Evolutionary conservation across 2,329 filamentous ascomycete genomes (phyloP).

Genomic region (Phaeosphaeria sp.): DNA sequence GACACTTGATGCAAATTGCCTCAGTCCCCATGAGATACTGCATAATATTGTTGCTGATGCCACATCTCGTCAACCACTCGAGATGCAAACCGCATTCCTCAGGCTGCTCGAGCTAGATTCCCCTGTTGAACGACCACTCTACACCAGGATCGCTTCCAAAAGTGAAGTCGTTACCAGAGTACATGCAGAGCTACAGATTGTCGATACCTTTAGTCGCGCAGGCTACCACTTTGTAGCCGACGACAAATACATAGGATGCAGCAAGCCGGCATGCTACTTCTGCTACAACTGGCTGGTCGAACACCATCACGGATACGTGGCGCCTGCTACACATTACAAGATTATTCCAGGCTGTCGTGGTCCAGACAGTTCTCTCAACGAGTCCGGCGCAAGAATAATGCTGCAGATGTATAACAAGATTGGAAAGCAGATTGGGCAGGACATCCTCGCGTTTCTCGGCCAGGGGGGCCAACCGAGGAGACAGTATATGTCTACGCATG

Average conservation of each 20-base stretch:
- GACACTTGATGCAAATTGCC: background rate
- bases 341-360: background rate
- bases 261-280: background rate
- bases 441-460: background rate
- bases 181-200: background rate
- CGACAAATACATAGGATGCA: background rate
- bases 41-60: background rate
- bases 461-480: background rate
- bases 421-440: background rate
- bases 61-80: background rate
- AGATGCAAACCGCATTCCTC: background rate
- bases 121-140: background rate
- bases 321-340: background rate
- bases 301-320: background rate
- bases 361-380: background rate
- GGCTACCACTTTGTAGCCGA: background rate
- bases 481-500: background rate
- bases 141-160: background rate
- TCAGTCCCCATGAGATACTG: background rate
- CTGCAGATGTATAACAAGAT: background rate
- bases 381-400: background rate
- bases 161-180: background rate
- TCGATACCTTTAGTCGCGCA: background rate
- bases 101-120: background rate
- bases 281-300: background rate